phyloP scores from a whole-genome alignment of 257 asterid species.

The Salvia rosmarinus region DNA sequence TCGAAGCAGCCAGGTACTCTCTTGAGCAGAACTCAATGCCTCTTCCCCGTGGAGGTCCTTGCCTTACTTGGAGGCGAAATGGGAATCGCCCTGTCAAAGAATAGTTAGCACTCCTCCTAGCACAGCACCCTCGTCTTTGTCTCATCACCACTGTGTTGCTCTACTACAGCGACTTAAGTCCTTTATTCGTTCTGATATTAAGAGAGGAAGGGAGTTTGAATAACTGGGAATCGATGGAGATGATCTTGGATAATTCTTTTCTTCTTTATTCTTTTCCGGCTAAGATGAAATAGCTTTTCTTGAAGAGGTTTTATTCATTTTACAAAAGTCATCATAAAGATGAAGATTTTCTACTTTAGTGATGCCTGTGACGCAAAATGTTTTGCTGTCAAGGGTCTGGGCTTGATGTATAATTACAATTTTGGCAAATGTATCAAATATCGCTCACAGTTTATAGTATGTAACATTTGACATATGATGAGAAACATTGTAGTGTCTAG shows the following conservation, averaged over 20 bases:
- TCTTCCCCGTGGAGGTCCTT: slow-evolving; percentile 59
- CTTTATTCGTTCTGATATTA: slow-evolving; percentile 38
- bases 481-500: too few species aligned
- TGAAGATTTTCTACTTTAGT: not conserved
- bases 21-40: slow-evolving; percentile 61
- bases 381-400: slow-evolving; percentile 10
- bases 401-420: slow-evolving; percentile 18
- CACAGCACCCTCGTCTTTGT: slow-evolving; percentile 19
- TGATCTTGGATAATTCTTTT: not conserved
- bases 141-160: slow-evolving; percentile 43
- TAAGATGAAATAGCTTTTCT: slow-evolving; percentile 9
- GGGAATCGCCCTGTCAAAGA: slow-evolving; percentile 53
- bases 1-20: slow-evolving; percentile 48
- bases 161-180: slow-evolving; percentile 43
- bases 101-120: slow-evolving; percentile 16
- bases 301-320: slow-evolving; percentile 12
- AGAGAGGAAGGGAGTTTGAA: slow-evolving; percentile 28
- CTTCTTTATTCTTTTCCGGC: slow-evolving; percentile 9
- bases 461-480: not conserved
- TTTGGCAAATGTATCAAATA: slow-evolving; percentile 17
- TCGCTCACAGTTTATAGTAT: not conserved
- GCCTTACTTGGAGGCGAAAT: slow-evolving; percentile 53
- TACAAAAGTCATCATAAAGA: not conserved
- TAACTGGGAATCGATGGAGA: slow-evolving; percentile 1
- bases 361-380: not conserved